phyloP scores from a whole-genome alignment of 495 filamentous ascomycete species.

The Elasticomyces elasticus region DNA sequence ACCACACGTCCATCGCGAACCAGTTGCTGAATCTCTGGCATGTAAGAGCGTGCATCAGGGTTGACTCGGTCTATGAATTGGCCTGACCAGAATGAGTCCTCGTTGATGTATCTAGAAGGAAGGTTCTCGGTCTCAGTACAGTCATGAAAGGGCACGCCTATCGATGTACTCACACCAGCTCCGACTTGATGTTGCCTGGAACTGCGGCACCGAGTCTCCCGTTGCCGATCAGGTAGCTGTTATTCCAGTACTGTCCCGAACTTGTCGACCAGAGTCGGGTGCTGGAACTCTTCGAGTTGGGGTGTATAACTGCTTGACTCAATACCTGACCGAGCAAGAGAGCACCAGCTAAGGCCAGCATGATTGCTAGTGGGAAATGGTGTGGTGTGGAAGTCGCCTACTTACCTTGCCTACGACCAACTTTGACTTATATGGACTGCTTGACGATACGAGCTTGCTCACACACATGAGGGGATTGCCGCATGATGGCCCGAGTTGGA shows the following conservation, averaged over 20 bases:
- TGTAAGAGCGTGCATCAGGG: constrained; percentile 31
- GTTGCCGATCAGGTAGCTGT: constrained; percentile 40
- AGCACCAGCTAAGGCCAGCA: neutral
- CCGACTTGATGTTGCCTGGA: constrained; percentile 36
- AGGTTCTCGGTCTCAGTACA: too few species aligned
- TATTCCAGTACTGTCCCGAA: neutral
- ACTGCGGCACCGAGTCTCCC: constrained; percentile 44
- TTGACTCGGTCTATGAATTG: constrained; percentile 39
- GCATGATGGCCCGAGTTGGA: neutral
- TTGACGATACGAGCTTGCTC: neutral
- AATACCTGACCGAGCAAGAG: neutral
- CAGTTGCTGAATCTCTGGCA: constrained; percentile 29
- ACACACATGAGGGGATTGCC: neutral
- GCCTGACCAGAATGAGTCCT: constrained; percentile 47
- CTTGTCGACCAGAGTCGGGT: neutral
- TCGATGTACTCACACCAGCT: too few species aligned
- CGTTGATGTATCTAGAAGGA: constrained; percentile 33
- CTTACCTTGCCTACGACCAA: neutral
- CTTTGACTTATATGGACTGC: neutral
- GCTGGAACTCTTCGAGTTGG: neutral
- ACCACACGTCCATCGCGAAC: constrained; percentile 35
- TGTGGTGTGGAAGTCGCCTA: neutral
- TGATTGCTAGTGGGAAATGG: neutral
- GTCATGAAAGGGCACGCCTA: too few species aligned
- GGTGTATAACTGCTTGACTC: neutral